These are phyloP conservation scores for Tetrapisispora namnaoensis DNA, from an alignment of 805 yeast species.

Conservation along the genomic window DNA sequence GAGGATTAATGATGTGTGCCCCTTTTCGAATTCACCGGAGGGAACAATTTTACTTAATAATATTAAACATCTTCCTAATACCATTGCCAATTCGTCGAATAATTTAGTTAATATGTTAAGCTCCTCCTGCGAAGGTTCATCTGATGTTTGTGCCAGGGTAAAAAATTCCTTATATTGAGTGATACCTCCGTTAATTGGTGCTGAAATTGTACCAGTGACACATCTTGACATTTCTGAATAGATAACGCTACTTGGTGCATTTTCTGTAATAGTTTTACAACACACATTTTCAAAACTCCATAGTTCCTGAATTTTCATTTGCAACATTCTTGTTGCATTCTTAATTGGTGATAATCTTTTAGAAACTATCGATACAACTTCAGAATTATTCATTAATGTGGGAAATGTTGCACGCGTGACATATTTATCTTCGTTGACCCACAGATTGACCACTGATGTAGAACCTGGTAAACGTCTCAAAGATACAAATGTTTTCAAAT, in stretches of 20 bases:
- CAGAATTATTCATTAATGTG: slow-evolving; percentile 77
- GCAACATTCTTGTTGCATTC: slow-evolving; percentile 63
- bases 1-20: slow-evolving; percentile 58
- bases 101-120: slow-evolving; percentile 30
- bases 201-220: slow-evolving; percentile 76
- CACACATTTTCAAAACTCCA: slow-evolving; percentile 56
- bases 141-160: slow-evolving; percentile 31
- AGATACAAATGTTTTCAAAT: slow-evolving; percentile 58
- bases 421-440: slow-evolving; percentile 83
- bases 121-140: slow-evolving; percentile 24
- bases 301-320: slow-evolving; percentile 62
- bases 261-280: slow-evolving; percentile 42
- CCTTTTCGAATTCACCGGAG: slow-evolving; percentile 37
- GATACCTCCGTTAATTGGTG: slow-evolving; percentile 91
- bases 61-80: slow-evolving; percentile 53
- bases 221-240: slow-evolving; percentile 61
- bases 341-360: slow-evolving; percentile 71
- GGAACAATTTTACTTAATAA: slow-evolving; percentile 62
- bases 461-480: slow-evolving; percentile 67
- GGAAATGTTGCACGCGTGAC: slow-evolving; percentile 74
- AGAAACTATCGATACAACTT: slow-evolving; percentile 40
- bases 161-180: slow-evolving; percentile 64
- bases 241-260: slow-evolving; percentile 37
- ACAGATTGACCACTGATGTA: slow-evolving; percentile 58
- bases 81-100: slow-evolving; percentile 54